phyloP scores from a whole-genome alignment of 2,329 filamentous ascomycete species.

The Ceratocystis cacaofunesta region DNA sequence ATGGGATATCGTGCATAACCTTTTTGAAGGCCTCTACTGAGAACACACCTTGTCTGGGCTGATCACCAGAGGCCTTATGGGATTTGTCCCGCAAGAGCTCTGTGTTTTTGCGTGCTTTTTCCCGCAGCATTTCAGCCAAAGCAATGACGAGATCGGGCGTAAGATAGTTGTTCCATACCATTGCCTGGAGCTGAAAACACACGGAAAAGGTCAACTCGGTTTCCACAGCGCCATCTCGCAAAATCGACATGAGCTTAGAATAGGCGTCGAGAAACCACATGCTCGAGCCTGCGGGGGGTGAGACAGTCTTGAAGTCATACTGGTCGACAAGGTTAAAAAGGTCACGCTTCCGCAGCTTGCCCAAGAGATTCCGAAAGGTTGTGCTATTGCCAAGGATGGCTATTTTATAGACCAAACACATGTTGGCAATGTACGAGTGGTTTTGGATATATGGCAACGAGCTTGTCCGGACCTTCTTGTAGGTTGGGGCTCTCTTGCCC shows the following conservation, averaged over 20 bases:
- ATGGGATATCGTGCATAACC: slow-evolving; percentile 38
- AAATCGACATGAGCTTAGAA: slow-evolving; percentile 19
- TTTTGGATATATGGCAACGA: background rate
- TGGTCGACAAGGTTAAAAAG: slow-evolving; percentile 5
- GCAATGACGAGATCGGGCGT: slow-evolving; percentile 36
- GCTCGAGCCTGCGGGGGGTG: background rate
- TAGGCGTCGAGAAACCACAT: slow-evolving; percentile 12
- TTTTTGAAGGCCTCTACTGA: slow-evolving; percentile 39
- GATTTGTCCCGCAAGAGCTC: background rate
- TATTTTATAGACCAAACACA: slow-evolving; percentile 13
- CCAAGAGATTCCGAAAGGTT: background rate
- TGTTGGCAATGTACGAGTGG: slow-evolving; percentile 4
- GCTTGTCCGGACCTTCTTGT: slow-evolving; percentile 3
- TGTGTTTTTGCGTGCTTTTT: slow-evolving; percentile 20
- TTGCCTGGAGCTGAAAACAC: slow-evolving; percentile 46
- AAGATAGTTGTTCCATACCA: slow-evolving; percentile 49
- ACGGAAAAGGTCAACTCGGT: slow-evolving; percentile 35
- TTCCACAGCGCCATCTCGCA: slow-evolving; percentile 25
- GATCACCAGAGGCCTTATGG: background rate
- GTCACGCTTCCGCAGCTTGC: background rate
- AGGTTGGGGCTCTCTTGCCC: background rate
- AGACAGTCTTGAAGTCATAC: slow-evolving; percentile 8
- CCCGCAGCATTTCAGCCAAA: slow-evolving; percentile 32
- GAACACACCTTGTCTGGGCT: slow-evolving; percentile 25
- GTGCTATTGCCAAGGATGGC: background rate